phyloP scores from a whole-genome alignment of 140 eudicot species.

The Anethum foeniculum region DNA sequence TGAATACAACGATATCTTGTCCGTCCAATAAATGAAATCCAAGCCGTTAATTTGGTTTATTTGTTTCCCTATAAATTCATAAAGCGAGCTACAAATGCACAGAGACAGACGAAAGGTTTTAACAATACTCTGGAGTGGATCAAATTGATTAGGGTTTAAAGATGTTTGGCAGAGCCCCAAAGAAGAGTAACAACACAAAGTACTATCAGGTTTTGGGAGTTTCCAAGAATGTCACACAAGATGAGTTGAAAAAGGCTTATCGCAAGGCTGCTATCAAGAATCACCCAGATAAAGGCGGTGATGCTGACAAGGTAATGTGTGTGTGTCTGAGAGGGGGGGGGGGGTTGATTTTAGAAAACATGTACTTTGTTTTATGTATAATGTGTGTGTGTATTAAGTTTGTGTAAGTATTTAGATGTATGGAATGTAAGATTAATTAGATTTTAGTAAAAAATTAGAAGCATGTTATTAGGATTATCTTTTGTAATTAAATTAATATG shows the following conservation, averaged over 20 bases:
- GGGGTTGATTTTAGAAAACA: no score
- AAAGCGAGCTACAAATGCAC: background rate
- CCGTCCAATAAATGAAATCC: no score
- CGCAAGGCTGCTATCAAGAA: constrained; percentile 8
- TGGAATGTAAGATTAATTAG: background rate
- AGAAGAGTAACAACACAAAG: background rate
- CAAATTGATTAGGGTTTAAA: background rate
- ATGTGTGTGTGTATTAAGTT: background rate
- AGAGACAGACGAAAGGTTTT: no score
- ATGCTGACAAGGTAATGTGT: background rate
- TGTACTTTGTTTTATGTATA: background rate
- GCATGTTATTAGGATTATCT: no score
- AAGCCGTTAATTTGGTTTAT: no score
- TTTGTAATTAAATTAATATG: background rate
- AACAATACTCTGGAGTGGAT: no score
- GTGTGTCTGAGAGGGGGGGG: no score
- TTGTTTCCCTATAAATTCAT: no score
- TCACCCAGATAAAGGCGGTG: constrained; percentile 1
- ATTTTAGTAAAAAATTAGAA: no score
- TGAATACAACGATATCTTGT: no score
- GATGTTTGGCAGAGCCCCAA: constrained; percentile 6
- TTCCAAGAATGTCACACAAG: background rate
- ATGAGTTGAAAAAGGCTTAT: constrained; percentile 10
- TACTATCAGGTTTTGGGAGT: constrained; percentile 2
- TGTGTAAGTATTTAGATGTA: background rate